These are phyloP conservation scores for Hebeloma cylindrosporum DNA, from an alignment of 768 basidiomycete species.

Conservation along the genomic window DNA sequence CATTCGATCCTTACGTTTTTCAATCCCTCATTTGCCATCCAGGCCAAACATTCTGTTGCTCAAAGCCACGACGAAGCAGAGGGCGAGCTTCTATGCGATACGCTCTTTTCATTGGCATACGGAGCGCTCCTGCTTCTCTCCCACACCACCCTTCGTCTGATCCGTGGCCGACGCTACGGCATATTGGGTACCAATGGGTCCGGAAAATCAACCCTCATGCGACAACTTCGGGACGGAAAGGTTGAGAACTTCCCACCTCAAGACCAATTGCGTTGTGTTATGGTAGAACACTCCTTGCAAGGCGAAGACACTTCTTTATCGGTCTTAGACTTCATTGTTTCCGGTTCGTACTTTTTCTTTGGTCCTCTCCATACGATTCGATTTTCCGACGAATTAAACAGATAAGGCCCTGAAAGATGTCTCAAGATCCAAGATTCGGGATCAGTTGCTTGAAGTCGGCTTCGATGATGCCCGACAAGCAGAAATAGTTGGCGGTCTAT, in stretches of 20 bases:
- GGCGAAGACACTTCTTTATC: conserved; percentile 85
- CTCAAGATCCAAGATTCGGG: conserved; percentile 69
- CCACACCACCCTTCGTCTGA: conserved; percentile 86
- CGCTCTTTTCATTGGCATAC: conserved; percentile 93
- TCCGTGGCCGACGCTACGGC: conserved; percentile 91
- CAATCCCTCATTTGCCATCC: conserved; percentile 8
- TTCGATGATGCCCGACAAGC: conserved; percentile 86
- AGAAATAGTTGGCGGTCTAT: conserved; percentile 84
- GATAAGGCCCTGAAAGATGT: conserved; percentile 68
- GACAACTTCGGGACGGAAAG: conserved; percentile 92
- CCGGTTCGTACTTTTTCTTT: conserved; percentile 48
- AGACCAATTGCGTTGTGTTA: conserved; percentile 82
- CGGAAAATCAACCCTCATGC: conserved; percentile 95
- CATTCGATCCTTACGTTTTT: conserved; percentile 4
- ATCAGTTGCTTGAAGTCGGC: conserved; percentile 83
- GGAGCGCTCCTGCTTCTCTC: conserved; percentile 93
- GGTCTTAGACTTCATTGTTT: conserved; percentile 87
- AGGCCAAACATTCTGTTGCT: conserved; percentile 59
- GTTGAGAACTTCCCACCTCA: conserved; percentile 95
- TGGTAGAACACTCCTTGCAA: conserved; percentile 97
- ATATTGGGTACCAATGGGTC: conserved; percentile 96
- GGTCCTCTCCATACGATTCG: neutral
- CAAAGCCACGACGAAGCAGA: conserved; percentile 54
- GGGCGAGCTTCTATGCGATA: conserved; percentile 88
- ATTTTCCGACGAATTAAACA: conserved; percentile 29